A percentile compares a stretch with the other conserved stretches of the same genome.
Conservation (phyloP, 2,329 filamentous ascomycete species). For the Trichoderma cornu-damae region DNA sequence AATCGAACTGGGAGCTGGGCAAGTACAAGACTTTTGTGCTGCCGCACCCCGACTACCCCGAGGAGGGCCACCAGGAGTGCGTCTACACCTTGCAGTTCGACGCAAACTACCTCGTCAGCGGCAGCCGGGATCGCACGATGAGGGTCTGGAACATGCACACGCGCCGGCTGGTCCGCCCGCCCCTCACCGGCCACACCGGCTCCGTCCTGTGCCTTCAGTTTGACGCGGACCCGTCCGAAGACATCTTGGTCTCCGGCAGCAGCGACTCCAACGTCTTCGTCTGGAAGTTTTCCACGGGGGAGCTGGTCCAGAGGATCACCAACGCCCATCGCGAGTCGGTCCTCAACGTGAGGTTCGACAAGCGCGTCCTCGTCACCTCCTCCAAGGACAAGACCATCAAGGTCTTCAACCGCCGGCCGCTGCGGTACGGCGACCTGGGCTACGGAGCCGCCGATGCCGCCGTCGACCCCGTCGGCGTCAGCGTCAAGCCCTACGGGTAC, state of each 20-base stretch:
- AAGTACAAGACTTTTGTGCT: slow-evolving; percentile 83
- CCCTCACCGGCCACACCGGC: slow-evolving; percentile 70
- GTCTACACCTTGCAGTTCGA: slow-evolving; percentile 94
- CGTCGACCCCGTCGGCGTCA: slow-evolving; percentile 50
- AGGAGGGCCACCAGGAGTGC: slow-evolving; percentile 85
- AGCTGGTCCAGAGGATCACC: slow-evolving; percentile 69
- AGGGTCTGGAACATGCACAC: slow-evolving; percentile 87
- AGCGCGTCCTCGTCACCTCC: slow-evolving; percentile 86
- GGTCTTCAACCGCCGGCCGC: slow-evolving; percentile 76
- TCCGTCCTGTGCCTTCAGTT: slow-evolving; percentile 95
- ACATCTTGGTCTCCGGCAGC: slow-evolving; percentile 91
- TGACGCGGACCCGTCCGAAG: slow-evolving; percentile 78
- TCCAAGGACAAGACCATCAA: slow-evolving; percentile 98
- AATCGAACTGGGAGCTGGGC: slow-evolving; percentile 86
- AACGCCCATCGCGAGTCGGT: slow-evolving; percentile 86
- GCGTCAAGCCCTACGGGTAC: slow-evolving; percentile 51
- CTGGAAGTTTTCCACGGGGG: slow-evolving; percentile 88
- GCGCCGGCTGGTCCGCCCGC: slow-evolving; percentile 67
- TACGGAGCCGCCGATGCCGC: slow-evolving; percentile 39
- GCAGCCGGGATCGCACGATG: slow-evolving; percentile 81
- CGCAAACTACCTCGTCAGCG: slow-evolving; percentile 81
- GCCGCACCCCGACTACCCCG: slow-evolving; percentile 71
- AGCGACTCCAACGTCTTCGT: slow-evolving; percentile 87
- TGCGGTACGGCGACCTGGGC: slow-evolving; percentile 57
- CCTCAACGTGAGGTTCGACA: slow-evolving; percentile 87